Percentiles rank a stretch among this genome's conserved stretches.
Evolutionary conservation across 106 monocot species (phyloP).

Genomic region (Phalaenopsis equestris): DNA sequence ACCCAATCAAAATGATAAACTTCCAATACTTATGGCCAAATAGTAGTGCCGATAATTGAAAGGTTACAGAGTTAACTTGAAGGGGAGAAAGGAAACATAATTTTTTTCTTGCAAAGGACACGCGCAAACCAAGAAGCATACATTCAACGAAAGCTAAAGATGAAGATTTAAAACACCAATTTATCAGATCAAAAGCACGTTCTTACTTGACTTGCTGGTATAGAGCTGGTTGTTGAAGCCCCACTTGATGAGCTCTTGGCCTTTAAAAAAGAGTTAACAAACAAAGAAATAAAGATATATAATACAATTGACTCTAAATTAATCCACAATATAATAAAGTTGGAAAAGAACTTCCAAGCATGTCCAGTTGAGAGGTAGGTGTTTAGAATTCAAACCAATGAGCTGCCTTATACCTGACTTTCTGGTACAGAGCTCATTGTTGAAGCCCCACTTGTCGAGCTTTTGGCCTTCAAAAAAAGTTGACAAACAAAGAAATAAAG

Average conservation of each 20-base stretch:
- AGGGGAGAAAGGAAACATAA: background rate
- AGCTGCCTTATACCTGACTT: background rate
- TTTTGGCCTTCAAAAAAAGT: background rate
- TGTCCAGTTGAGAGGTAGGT: background rate
- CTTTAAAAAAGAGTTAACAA: background rate
- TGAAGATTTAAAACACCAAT: background rate
- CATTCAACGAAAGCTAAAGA: background rate
- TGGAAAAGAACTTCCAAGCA: background rate
- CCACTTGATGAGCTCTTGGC: conserved; percentile 5
- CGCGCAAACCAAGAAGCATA: background rate
- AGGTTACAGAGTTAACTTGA: background rate
- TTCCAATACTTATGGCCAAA: background rate
- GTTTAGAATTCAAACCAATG: no score
- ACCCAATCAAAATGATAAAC: background rate
- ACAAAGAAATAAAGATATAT: background rate
- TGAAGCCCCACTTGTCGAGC: conserved; percentile 1
- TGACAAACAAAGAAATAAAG: background rate
- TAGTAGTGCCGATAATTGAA: background rate
- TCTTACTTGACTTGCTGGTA: background rate
- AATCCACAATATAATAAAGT: background rate
- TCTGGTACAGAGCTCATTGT: background rate
- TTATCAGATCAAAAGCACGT: background rate
- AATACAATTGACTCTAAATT: conserved; percentile 4
- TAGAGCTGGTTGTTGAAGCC: background rate
- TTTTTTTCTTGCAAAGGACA: background rate